These are phyloP conservation scores for Curvularia eragrostidis DNA, from an alignment of 2,329 filamentous ascomycete species.

Conservation along the genomic window DNA sequence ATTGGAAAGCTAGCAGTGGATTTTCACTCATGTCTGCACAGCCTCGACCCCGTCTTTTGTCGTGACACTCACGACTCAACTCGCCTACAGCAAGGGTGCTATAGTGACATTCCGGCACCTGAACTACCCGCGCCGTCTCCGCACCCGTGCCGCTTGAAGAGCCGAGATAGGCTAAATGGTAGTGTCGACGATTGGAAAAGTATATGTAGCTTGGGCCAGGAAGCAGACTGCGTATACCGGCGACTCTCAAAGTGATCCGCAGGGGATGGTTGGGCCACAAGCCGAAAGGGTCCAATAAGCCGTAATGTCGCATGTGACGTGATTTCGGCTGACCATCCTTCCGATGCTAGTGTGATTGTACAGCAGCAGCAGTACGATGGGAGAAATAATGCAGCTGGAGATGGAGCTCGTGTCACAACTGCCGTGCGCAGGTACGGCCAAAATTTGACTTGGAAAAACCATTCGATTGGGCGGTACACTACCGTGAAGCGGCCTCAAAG, in stretches of 20 bases:
- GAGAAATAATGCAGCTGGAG: not conserved
- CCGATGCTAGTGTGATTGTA: not conserved
- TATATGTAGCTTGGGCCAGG: too few relatives aligned
- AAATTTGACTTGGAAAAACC: not conserved
- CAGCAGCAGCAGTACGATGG: not conserved
- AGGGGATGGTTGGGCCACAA: not conserved
- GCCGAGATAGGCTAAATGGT: not conserved
- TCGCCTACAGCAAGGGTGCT: not conserved
- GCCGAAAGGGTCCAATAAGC: not conserved
- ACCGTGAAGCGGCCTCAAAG: not conserved
- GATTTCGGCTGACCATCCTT: not conserved
- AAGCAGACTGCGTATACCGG: not conserved
- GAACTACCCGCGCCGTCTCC: not conserved
- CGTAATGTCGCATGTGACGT: not conserved
- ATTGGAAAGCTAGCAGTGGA: not conserved
- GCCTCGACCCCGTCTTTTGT: not conserved
- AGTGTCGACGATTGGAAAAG: not conserved
- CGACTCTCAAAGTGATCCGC: not conserved
- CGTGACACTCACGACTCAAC: not conserved
- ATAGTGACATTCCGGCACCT: not conserved
- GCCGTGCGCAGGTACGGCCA: not conserved
- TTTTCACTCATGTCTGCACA: not conserved
- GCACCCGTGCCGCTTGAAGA: not conserved
- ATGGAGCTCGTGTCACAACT: not conserved
- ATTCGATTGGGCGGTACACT: not conserved